Conservation (phyloP, 1,284 basidiomycete species). For the Austroboletus olivaceoglutinosus region DNA sequence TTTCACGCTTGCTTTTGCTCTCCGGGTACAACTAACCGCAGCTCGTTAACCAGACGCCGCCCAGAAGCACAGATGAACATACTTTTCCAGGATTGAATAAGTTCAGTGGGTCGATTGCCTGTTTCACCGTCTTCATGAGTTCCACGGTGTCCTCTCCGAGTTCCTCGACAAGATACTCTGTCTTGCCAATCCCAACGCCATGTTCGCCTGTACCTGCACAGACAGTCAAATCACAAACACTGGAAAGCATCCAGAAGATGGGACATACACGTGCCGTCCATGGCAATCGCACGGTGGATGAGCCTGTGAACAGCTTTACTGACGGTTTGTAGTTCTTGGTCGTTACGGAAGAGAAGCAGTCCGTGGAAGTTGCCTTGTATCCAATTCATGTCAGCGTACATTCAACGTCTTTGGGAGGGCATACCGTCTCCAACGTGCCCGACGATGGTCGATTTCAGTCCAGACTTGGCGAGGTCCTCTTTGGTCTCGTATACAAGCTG, state of each 20-base stretch:
- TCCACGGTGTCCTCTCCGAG: conserved; percentile 75
- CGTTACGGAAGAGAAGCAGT: conserved; percentile 61
- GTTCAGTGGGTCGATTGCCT: conserved; percentile 69
- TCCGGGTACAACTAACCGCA: conserved; percentile 21
- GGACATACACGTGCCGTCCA: conserved; percentile 71
- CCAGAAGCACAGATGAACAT: neutral
- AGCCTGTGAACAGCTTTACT: conserved; percentile 65
- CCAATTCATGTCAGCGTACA: conserved; percentile 15
- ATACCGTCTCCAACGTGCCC: conserved; percentile 88
- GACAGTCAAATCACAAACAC: conserved; percentile 6
- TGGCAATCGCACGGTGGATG: conserved; percentile 60
- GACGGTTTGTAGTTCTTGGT: conserved; percentile 56
- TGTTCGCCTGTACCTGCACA: conserved; percentile 63
- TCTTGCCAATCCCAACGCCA: conserved; percentile 78
- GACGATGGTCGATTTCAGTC: conserved; percentile 69
- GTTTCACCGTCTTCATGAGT: conserved; percentile 79
- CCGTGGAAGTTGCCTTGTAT: conserved; percentile 62
- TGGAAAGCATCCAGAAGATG: neutral
- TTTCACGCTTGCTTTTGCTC: neutral
- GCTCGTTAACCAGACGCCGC: conserved; percentile 4
- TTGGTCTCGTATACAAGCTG: conserved; percentile 73
- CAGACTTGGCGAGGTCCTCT: conserved; percentile 63
- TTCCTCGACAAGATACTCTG: conserved; percentile 68
- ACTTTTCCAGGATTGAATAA: conserved; percentile 84
- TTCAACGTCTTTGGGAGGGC: conserved; percentile 20